phyloP scores from a whole-genome alignment of 2,329 filamentous ascomycete species.

The Fusarium floridanum region DNA sequence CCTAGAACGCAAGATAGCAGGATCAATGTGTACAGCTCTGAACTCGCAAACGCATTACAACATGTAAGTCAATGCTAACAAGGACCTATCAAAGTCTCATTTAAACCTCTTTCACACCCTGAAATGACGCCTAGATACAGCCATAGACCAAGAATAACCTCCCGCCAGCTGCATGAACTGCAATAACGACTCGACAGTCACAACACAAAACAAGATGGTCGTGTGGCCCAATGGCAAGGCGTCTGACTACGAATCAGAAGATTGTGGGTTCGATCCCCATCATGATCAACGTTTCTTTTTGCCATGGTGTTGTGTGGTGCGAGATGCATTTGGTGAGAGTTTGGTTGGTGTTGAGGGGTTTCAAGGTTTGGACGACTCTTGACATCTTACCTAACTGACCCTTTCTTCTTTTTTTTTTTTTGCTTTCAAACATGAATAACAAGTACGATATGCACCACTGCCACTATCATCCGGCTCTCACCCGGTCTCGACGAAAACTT shows the following conservation, averaged over 20 bases:
- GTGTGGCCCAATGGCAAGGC: conserved; percentile 44
- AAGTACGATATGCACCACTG: background rate
- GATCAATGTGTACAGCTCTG: background rate
- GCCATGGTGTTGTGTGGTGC: background rate
- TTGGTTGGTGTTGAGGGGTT: background rate
- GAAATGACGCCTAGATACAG: background rate
- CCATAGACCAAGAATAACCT: background rate
- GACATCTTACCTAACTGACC: background rate
- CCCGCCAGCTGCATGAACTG: background rate
- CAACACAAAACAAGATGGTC: background rate
- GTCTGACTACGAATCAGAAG: conserved; percentile 48
- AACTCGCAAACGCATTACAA: background rate
- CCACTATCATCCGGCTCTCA: background rate
- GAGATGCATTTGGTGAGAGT: background rate
- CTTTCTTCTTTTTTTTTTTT: background rate
- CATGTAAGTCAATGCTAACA: background rate
- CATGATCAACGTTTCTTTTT: conserved; percentile 34
- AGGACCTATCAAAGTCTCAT: background rate
- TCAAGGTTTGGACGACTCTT: background rate
- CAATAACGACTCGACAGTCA: background rate
- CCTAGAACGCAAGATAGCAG: background rate
- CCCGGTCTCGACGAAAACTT: background rate
- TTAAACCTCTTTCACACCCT: background rate
- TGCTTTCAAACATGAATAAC: too few species aligned
- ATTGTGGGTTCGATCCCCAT: conserved; percentile 46